phyloP scores from a whole-genome alignment of 495 filamentous ascomycete genomes.

The Entonaema liquescens region DNA sequence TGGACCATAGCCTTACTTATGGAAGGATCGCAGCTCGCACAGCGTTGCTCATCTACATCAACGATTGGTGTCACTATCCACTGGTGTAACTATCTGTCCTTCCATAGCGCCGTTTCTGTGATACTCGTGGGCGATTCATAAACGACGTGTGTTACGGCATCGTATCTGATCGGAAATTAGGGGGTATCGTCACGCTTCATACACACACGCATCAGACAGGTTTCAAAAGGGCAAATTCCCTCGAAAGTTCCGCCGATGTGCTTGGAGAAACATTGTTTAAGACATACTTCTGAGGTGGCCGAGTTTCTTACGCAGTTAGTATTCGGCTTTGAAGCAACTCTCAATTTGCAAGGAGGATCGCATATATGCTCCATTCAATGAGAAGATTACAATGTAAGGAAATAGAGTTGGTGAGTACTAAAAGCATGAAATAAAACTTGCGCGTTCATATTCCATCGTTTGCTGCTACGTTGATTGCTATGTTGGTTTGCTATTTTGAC shows the following conservation, averaged over 20 bases:
- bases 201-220: conserved; percentile 10
- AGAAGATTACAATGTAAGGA: neutral
- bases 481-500: conserved; percentile 1
- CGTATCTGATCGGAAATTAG: conserved; percentile 25
- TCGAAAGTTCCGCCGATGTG: neutral
- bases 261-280: neutral
- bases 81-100: neutral
- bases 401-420: neutral
- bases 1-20: neutral
- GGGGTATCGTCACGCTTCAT: conserved; percentile 4
- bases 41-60: neutral
- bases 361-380: neutral
- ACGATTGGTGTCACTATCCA: neutral
- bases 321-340: neutral
- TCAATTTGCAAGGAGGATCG: neutral
- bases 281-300: neutral
- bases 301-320: neutral
- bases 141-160: conserved; percentile 4
- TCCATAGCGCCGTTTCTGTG: neutral
- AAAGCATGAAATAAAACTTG: neutral
- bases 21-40: neutral
- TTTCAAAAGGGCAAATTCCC: conserved; percentile 7
- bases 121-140: conserved; percentile 9
- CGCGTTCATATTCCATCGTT: conserved; percentile 6
- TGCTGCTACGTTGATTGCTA: neutral